These are phyloP conservation scores for Globisporangium abappressorium DNA, from an alignment of 352 stramenopile genomes.

Conservation along the genomic window DNA sequence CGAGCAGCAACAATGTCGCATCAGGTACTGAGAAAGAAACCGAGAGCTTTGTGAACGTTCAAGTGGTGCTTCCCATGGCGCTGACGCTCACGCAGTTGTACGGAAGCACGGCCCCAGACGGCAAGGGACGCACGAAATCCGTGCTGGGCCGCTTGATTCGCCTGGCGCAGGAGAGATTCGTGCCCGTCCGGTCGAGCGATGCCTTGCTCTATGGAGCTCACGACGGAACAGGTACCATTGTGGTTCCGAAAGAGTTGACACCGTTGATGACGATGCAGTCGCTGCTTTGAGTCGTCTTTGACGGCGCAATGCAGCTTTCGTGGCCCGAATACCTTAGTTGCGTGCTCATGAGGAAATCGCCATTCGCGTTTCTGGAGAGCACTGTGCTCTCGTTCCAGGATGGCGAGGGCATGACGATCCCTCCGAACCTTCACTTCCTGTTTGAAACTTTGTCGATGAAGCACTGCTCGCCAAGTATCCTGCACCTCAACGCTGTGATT, in stretches of 20 bases:
- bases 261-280: constrained; percentile 16
- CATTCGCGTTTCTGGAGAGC: neutral
- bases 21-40: neutral
- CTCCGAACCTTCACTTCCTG: constrained; percentile 57
- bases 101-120: constrained; percentile 33
- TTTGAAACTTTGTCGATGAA: constrained; percentile 51
- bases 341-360: constrained; percentile 16
- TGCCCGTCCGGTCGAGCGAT: neutral
- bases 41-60: constrained; percentile 10
- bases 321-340: constrained; percentile 44
- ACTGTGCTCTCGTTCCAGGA: constrained; percentile 31
- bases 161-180: constrained; percentile 30
- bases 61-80: constrained; percentile 34
- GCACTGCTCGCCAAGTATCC: constrained; percentile 31
- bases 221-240: neutral
- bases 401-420: constrained; percentile 54
- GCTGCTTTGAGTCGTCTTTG: constrained; percentile 45
- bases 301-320: constrained; percentile 30
- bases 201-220: neutral
- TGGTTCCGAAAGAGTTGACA: neutral
- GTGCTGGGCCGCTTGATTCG: constrained; percentile 34
- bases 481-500: constrained; percentile 31
- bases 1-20: neutral
- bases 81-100: constrained; percentile 49
- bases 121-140: constrained; percentile 30